Conservation (phyloP, 2,329 filamentous ascomycete species). For the Neonectria magnoliae region DNA sequence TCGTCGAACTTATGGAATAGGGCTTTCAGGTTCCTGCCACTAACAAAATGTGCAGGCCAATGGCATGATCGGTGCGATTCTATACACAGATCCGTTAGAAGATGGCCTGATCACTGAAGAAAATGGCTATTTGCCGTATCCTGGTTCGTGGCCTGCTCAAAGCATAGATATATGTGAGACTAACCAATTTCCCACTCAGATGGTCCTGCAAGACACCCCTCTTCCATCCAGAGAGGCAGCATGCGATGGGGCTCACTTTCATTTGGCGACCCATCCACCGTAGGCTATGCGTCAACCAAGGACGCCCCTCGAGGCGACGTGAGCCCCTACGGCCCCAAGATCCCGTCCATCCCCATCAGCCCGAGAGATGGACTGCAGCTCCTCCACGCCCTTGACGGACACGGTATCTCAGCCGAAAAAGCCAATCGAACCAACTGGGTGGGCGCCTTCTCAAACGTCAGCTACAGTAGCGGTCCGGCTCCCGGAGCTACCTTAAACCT, state of each 20-base stretch:
- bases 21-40: background rate
- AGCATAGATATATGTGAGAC: background rate
- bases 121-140: conserved; percentile 27
- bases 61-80: conserved; percentile 27
- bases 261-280: conserved; percentile 33
- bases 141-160: conserved; percentile 11
- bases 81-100: conserved; percentile 26
- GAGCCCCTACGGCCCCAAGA: conserved; percentile 26
- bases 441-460: conserved; percentile 28
- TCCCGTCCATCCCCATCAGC: conserved; percentile 30
- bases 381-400: conserved; percentile 17
- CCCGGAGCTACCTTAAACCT: conserved; percentile 19
- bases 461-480: conserved; percentile 30
- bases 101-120: conserved; percentile 28
- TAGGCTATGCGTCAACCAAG: conserved; percentile 35
- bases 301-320: conserved; percentile 30
- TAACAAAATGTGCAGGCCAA: background rate
- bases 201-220: conserved; percentile 31
- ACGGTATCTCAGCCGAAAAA: conserved; percentile 15
- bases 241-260: conserved; percentile 33
- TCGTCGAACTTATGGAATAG: background rate
- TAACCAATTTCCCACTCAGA: background rate
- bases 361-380: conserved; percentile 27
- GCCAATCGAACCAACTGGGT: conserved; percentile 30
- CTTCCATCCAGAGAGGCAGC: conserved; percentile 33